Evolutionary conservation across 495 filamentous ascomycete genomes (phyloP).

Genomic region (Annulohypoxylon nitens): DNA sequence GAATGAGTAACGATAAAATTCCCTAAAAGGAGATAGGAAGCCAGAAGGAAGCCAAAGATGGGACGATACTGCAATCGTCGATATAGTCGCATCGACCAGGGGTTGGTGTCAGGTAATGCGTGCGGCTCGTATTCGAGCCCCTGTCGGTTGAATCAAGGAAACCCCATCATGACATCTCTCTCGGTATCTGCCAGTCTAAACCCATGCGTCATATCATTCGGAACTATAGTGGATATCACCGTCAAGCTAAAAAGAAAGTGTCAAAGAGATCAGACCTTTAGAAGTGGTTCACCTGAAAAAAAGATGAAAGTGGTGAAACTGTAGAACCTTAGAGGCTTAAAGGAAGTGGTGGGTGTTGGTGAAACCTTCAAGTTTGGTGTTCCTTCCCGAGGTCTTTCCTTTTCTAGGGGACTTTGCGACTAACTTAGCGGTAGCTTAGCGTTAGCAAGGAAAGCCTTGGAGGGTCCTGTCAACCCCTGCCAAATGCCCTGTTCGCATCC

Average conservation of each 20-base stretch:
- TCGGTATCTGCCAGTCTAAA: conserved; percentile 36
- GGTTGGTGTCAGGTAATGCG: conserved; percentile 52
- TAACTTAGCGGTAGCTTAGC: conserved; percentile 14
- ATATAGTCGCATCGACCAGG: conserved; percentile 44
- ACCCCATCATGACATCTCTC: conserved; percentile 22
- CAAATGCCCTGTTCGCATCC: conserved; percentile 7
- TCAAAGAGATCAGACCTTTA: conserved; percentile 1
- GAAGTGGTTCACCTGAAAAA: conserved; percentile 2
- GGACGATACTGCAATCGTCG: conserved; percentile 32
- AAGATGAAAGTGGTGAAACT: conserved; percentile 27
- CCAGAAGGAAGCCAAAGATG: conserved; percentile 20
- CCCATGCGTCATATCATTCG: not conserved
- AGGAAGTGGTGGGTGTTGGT: conserved; percentile 18
- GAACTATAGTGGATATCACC: conserved; percentile 14
- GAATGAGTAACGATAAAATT: conserved; percentile 26
- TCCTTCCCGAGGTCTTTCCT: conserved; percentile 16
- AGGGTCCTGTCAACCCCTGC: conserved; percentile 5
- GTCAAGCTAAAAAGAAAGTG: conserved; percentile 3
- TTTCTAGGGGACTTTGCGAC: not conserved
- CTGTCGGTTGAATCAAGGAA: conserved; percentile 32
- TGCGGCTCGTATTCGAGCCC: conserved; percentile 42
- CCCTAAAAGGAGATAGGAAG: conserved; percentile 25
- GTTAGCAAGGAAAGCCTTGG: conserved; percentile 13
- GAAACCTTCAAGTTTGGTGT: conserved; percentile 11
- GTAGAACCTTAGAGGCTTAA: not conserved